Evolutionary conservation across 1,284 basidiomycete genomes (phyloP), one percentile per base, ranked within the genome.

Genomic region (Xanthoconium separans): DNA sequence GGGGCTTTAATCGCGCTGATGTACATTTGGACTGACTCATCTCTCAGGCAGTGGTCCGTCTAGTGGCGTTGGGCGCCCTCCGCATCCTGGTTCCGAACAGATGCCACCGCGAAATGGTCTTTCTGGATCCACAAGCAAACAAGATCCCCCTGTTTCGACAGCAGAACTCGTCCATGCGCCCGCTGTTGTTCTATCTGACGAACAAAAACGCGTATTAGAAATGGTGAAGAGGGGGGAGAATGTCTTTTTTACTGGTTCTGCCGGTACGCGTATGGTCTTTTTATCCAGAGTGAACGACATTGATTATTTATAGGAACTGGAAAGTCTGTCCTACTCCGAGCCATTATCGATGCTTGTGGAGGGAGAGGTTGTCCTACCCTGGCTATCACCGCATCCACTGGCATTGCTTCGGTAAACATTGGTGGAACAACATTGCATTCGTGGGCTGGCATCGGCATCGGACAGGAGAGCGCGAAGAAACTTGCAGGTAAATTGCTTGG

Each of bases 351-450:
- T 75, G 75, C 72, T 29, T 65, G 74, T 44, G 75, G 72, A 78
- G 87, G 73, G 68, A 83, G 71, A 64, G 71, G 75, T 0, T 69
- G 75, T 0, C 89, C 95, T 60, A 85, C 86, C 0, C 85, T 98
- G 33, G 95, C 93, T 3, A 84, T 98, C 46, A 98, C 95, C 0
- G 95, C 95, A 7, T 95, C 93, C 10, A 86, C 84, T 69, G 95
- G 95, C 33, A 95, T 98, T 58, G 95, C 96, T 2, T 92, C 92
- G 0, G 90, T 94, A 64, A 97, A 98, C 65, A 93, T 98, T 54
- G 94, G 94, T 7, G 95, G 96, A 24, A 83, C 87, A 31, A 98
- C 95, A 0, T 77, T 98, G 18, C 95, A 98, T 70, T 95, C 93
- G 4, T 99, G 95, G 75, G 87, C 91, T 3, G 89, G 95, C 0